These are phyloP conservation scores for Phialemonium atrogriseum DNA, from an alignment of 2,329 filamentous ascomycete species.

Conservation along the genomic window DNA sequence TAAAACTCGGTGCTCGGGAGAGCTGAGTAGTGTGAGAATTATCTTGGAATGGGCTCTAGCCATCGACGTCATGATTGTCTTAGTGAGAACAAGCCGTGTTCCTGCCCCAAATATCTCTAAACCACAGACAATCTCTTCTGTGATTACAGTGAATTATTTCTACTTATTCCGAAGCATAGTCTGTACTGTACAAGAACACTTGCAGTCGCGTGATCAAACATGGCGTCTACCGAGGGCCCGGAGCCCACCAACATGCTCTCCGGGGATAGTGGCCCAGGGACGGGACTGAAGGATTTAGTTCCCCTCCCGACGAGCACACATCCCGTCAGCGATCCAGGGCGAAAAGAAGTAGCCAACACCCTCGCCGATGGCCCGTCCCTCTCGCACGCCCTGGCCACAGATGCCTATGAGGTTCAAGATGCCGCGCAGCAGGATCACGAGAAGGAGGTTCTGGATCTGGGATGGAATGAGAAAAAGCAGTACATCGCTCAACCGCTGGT, in stretches of 20 bases:
- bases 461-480: slow-evolving; percentile 57
- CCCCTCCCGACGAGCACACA: slow-evolving; percentile 23
- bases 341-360: slow-evolving; percentile 13
- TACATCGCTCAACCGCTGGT: slow-evolving; percentile 53
- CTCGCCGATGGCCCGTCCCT: slow-evolving; percentile 23
- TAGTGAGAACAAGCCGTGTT: no score
- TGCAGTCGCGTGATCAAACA: no score
- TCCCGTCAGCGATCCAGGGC: slow-evolving; percentile 18
- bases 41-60: no score
- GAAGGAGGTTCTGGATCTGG: slow-evolving; percentile 55
- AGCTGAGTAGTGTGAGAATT: no score
- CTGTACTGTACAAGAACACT: no score
- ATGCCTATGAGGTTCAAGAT: slow-evolving; percentile 34
- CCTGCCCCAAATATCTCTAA: no score
- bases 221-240: no score
- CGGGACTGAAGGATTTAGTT: slow-evolving; percentile 20
- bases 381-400: slow-evolving; percentile 34
- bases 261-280: slow-evolving; percentile 13
- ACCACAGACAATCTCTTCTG: no score
- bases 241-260: slow-evolving; percentile 8
- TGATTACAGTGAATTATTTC: no score
- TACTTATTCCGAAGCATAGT: no score
- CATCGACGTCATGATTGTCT: no score
- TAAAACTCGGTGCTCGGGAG: no score
- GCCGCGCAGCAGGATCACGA: slow-evolving; percentile 37